Evolutionary conservation across 2,329 filamentous ascomycete genomes (phyloP), one percentile per base, ranked within the genome.

Genomic region (Pyrenophora seminiperda): DNA sequence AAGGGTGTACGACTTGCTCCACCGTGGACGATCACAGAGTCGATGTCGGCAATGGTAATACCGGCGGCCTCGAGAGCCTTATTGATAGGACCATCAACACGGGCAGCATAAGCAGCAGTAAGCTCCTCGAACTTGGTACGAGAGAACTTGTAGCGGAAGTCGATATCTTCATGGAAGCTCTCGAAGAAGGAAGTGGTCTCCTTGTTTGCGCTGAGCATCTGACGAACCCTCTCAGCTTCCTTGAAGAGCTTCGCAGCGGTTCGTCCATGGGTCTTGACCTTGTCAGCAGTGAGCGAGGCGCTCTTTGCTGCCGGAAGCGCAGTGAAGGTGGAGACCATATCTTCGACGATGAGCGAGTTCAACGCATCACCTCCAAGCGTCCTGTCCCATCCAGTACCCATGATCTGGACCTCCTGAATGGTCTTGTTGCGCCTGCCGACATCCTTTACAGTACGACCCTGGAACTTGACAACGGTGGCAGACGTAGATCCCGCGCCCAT

Each of bases 401-500:
- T 65, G 30, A 96, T 90, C 54, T 91, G 85, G n/a, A 97, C 88
- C 72, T 99, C 94, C 71, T 97, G 94, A 24, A 99, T 78, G 1
- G 91, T 97, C 83, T 97, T 97, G 81, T 97, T 97, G 79, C 84
- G 93, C 73, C 89, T 91, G 59, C 91, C 92, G 47, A 93, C 77
- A 63, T 97, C 93, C 80, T 97, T 99, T 56, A 97, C 87, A 1
- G 83, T 86, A 62, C 88, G 87, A 70, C 89, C 89, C 73, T 97
- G 92, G 76, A 99, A 96, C 65, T 87, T 88, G 70, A 99, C 76
- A 43, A 99, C 79, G 5, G 91, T 94, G 4, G 93, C 93, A 64
- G 91, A 96, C 24, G 93, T 89, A 37, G 91, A 97, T 4, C 94
- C 94, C 61, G 94, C 92, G 61, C 94, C 94, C 92, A 99, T 97